These are phyloP conservation scores for Crepidotus variabilis DNA, from an alignment of 768 basidiomycete species.

Conservation along the genomic window DNA sequence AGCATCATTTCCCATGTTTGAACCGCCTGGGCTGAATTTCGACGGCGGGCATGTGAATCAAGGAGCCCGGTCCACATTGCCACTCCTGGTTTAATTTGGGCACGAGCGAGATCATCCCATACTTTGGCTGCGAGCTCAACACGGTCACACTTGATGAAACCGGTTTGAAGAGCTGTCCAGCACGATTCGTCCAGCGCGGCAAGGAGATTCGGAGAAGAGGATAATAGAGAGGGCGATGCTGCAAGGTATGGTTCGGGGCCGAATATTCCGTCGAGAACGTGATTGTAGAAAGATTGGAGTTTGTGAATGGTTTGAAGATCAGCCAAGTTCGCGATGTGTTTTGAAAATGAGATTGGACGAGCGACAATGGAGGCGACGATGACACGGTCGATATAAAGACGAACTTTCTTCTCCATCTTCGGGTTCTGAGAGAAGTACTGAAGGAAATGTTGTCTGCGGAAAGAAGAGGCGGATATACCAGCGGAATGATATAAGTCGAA, in stretches of 20 bases:
- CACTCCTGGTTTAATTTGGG: constrained; percentile 47
- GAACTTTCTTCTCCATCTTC: constrained; percentile 36
- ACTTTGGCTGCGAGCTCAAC: constrained; percentile 56
- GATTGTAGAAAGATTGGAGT: constrained; percentile 47
- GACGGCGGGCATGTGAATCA: constrained; percentile 52
- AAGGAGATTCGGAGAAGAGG: constrained; percentile 27
- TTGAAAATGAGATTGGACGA: constrained; percentile 44
- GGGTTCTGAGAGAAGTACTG: constrained; percentile 29
- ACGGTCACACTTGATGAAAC: constrained; percentile 54
- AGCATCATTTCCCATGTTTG: constrained; percentile 64
- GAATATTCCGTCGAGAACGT: constrained; percentile 46
- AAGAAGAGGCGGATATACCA: constrained; percentile 30
- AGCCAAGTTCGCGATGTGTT: constrained; percentile 46
- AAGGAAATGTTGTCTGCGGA: constrained; percentile 36
- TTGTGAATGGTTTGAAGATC: constrained; percentile 22
- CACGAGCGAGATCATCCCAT: constrained; percentile 63
- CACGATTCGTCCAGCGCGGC: constrained; percentile 51
- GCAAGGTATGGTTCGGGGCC: constrained; percentile 55
- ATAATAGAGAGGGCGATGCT: constrained; percentile 31
- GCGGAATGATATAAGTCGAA: constrained; percentile 39
- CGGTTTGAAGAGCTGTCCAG: constrained; percentile 66
- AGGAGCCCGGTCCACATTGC: constrained; percentile 72
- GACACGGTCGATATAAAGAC: constrained; percentile 44
- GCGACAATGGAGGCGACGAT: constrained; percentile 47
- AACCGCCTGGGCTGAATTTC: constrained; percentile 49